phyloP scores from a whole-genome alignment of 208 protist species.

The Leishmania guyanensis region DNA sequence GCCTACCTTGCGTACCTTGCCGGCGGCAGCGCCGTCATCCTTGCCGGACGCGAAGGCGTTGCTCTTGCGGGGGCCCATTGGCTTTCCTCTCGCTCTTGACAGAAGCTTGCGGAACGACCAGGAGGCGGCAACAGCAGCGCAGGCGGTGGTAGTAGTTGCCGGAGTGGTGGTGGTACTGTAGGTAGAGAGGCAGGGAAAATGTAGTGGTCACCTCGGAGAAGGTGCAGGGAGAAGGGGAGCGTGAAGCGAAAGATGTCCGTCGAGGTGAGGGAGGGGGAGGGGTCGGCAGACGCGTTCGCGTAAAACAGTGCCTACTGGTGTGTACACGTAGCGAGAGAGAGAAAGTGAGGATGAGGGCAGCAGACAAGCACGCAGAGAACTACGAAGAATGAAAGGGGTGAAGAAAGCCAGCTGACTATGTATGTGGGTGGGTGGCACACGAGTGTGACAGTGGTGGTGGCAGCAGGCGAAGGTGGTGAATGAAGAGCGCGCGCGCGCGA shows the following conservation, averaged over 20 bases:
- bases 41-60: slow-evolving; percentile 27
- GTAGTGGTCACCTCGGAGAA: not conserved
- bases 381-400: not conserved
- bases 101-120: not conserved
- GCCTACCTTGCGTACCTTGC: slow-evolving; percentile 26
- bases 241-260: not conserved
- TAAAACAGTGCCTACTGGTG: not conserved
- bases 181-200: too few relatives aligned
- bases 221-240: not conserved
- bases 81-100: not conserved
- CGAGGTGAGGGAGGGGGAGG: not conserved
- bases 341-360: not conserved
- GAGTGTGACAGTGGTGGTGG: not conserved
- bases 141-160: too few relatives aligned
- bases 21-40: slow-evolving; percentile 21
- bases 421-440: not conserved
- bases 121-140: not conserved
- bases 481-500: not conserved
- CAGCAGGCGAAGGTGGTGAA: not conserved
- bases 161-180: not conserved
- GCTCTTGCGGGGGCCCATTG: slow-evolving; percentile 34
- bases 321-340: not conserved
- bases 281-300: not conserved
- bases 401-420: not conserved
- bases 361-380: not conserved